Evolutionary conservation across 345 rosid species (phyloP), one percentile per base, ranked within the genome.

Genomic region (Mallotus nudiflorus): DNA sequence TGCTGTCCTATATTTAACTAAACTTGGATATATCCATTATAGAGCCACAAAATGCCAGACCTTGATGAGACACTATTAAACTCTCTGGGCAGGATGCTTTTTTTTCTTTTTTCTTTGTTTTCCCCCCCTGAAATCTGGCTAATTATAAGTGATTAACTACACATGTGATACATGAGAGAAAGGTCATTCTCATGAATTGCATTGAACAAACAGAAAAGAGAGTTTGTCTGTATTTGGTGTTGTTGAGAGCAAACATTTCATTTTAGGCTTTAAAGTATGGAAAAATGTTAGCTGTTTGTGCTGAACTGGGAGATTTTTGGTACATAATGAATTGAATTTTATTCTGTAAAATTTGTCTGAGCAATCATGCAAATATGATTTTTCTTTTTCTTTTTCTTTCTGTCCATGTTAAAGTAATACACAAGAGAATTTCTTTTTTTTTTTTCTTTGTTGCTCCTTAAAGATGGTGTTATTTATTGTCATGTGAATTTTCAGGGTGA

Each of bases 401-500:
- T 22, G 29, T 53, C 58, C 46, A 42, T 1, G 2, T 42, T 2
- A 42, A 42, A 9, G 11, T 9, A 42, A 18, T 16, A 18, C 5
- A 2, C 45, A 20, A 33, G 46, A 12, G 14, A 42, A 10, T 31
- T 42, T 5, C 63, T 42, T 16, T 44, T 5, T 71, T 42, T 16
- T 44, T 7, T 15, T 40, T 61, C 27, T 15, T 50, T 22, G 15
- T n/a, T 20, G 25, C 28, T 39, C 39, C 27, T 9, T 20, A 44
- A 45, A 45, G 25, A 19, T n/a, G 1, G 16, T 50, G 35, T 46
- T 9, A 62, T 33, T 33, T 2, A 27, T 58, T 46, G 28, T 57
- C 48, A 35, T 66, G 37, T 67, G 71, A 65, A 53, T 67, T 78
- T 74, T 35, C 82, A 94, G 98, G 99, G 97, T 71, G 99, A 95